These are phyloP conservation scores for Carnegiea gigantea DNA, from an alignment of 179 eudicot species.

Conservation along the genomic window DNA sequence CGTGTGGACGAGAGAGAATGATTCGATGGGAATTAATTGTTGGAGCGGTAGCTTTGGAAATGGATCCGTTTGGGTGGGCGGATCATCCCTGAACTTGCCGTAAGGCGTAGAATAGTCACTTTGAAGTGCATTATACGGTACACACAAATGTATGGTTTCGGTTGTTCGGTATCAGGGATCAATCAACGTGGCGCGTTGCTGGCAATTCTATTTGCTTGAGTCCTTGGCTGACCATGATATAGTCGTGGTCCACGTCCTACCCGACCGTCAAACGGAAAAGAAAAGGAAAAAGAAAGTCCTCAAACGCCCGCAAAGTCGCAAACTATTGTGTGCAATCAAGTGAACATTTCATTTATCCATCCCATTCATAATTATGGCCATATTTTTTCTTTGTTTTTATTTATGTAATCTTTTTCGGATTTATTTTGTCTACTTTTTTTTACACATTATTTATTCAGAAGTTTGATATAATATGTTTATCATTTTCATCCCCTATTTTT, in stretches of 20 bases:
- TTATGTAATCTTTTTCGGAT: no score
- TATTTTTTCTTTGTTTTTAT: no score
- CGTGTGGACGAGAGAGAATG: background rate
- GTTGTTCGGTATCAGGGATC: background rate
- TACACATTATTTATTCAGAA: no score
- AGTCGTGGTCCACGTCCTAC: background rate
- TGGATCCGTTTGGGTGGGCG: background rate
- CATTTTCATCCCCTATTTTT: no score
- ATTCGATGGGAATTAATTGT: slow-evolving; percentile 9
- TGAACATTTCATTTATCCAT: no score
- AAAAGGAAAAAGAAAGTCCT: no score
- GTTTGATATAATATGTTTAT: no score
- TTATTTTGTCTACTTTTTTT: no score
- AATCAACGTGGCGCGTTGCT: background rate
- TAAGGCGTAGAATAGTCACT: slow-evolving; percentile 17
- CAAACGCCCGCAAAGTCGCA: no score
- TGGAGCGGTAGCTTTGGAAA: background rate
- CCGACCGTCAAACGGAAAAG: no score
- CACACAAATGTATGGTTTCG: slow-evolving; percentile 16
- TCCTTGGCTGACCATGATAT: background rate
- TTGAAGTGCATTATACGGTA: background rate
- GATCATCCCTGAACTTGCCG: background rate
- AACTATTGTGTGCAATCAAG: no score
- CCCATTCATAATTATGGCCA: no score
- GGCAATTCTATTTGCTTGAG: background rate